A percentile compares a stretch with the other conserved stretches of the same genome.
Evolutionary conservation across 2,329 filamentous ascomycete species (phyloP).

Genomic region (Endoconidiophora polonica): DNA sequence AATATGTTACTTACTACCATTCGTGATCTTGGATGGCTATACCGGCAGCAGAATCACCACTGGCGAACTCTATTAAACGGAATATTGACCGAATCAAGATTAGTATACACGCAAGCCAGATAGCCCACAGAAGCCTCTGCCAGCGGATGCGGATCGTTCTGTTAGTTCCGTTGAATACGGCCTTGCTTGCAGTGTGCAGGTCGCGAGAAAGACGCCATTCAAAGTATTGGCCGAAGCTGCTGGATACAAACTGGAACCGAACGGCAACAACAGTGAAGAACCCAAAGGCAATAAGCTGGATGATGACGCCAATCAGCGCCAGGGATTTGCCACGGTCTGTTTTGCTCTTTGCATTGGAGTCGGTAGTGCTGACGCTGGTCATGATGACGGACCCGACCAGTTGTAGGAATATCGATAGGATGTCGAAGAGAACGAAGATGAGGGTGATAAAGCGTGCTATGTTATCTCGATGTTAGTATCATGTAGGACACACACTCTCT

Average conservation of each 20-base stretch:
- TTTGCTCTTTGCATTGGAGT: conserved; percentile 20
- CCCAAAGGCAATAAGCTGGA: conserved; percentile 29
- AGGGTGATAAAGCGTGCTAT: conserved; percentile 17
- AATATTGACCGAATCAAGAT: conserved; percentile 21
- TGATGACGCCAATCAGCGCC: conserved; percentile 20
- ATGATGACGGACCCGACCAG: conserved; percentile 25
- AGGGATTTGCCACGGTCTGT: conserved; percentile 20
- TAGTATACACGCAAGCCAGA: conserved; percentile 19
- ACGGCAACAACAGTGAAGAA: conserved; percentile 28
- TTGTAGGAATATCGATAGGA: conserved; percentile 24
- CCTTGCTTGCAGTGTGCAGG: background rate
- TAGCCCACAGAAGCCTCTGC: conserved; percentile 21
- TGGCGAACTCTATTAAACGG: conserved; percentile 19
- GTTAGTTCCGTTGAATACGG: conserved; percentile 16
- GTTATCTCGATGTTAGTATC: background rate
- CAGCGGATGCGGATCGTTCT: conserved; percentile 19
- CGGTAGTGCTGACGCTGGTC: conserved; percentile 20
- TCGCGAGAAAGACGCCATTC: background rate
- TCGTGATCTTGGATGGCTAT: conserved; percentile 17
- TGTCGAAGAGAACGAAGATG: conserved; percentile 26
- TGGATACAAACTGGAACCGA: conserved; percentile 29
- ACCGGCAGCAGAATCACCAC: conserved; percentile 14
- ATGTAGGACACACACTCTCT: background rate
- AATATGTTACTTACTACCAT: conserved; percentile 18
- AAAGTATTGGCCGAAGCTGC: background rate